Conservation (phyloP, 495 filamentous ascomycete species). For the Bathelium albidoporum region DNA sequence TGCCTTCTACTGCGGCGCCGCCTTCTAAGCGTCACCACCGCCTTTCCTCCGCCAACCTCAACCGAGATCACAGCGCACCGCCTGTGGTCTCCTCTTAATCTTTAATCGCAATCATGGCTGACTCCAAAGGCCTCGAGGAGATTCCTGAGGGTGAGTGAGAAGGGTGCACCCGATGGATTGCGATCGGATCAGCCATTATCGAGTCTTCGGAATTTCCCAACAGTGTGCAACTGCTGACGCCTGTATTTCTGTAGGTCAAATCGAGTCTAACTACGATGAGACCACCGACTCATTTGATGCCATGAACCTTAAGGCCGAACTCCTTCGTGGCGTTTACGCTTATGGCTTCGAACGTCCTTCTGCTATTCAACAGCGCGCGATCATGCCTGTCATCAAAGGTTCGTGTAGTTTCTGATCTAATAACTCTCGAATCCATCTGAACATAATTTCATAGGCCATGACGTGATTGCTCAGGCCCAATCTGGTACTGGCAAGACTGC, state of each 20-base stretch:
- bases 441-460: conserved; percentile 55
- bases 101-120: conserved; percentile 84
- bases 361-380: conserved; percentile 98
- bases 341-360: conserved; percentile 99
- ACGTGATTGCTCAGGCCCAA: conserved; percentile 98
- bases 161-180: neutral
- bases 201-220: neutral
- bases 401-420: conserved; percentile 33
- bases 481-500: conserved; percentile 99
- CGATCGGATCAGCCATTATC: neutral
- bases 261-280: conserved; percentile 99
- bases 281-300: conserved; percentile 97
- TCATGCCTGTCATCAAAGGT: conserved; percentile 99
- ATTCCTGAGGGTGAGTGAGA: conserved; percentile 63
- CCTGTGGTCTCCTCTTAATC: conserved; percentile 62
- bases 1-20: conserved; percentile 21
- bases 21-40: conserved; percentile 27
- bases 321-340: conserved; percentile 97
- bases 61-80: conserved; percentile 47
- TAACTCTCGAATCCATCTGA: conserved; percentile 7
- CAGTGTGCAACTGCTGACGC: neutral
- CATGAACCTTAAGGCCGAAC: conserved; percentile 92
- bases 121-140: conserved; percentile 90
- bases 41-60: conserved; percentile 22
- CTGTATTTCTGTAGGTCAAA: conserved; percentile 56